Conservation (phyloP, 176 grass and related monocot species). For the Rhynchospora breviuscula region DNA sequence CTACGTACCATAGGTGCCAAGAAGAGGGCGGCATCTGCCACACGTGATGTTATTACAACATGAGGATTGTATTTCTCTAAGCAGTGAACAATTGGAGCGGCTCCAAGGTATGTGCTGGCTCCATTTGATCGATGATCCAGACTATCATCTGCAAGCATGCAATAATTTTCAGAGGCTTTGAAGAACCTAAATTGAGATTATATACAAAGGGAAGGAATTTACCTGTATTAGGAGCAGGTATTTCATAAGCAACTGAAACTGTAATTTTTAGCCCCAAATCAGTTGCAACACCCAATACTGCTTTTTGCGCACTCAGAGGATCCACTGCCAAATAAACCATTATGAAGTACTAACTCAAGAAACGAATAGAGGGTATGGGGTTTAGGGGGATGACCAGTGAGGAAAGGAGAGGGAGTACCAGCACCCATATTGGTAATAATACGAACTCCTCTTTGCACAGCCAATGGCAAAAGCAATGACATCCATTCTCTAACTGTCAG, state of each 20-base stretch:
- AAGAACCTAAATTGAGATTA: neutral
- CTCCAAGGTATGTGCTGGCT: slow-evolving; percentile 80
- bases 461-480: slow-evolving; percentile 75
- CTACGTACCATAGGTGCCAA: slow-evolving; percentile 79
- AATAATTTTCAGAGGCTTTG: neutral
- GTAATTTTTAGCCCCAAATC: slow-evolving; percentile 59
- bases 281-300: slow-evolving; percentile 54
- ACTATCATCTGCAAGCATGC: slow-evolving; percentile 16
- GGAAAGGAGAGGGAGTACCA: slow-evolving; percentile 33
- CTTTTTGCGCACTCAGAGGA: slow-evolving; percentile 73
- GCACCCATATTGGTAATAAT: slow-evolving; percentile 95
- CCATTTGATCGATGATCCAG: slow-evolving; percentile 37
- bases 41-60: slow-evolving; percentile 86
- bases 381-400: neutral
- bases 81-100: slow-evolving; percentile 76
- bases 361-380: neutral
- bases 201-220: neutral
- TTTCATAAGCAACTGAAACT: slow-evolving; percentile 68
- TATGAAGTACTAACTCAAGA: slow-evolving; percentile 8
- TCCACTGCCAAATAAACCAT: slow-evolving; percentile 50
- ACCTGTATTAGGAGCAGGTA: neutral
- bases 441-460: slow-evolving; percentile 62
- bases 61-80: slow-evolving; percentile 69
- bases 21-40: slow-evolving; percentile 94
- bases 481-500: slow-evolving; percentile 78